phyloP scores from a whole-genome alignment of 352 stramenopile genomes.

The Phytophthora meadii region DNA sequence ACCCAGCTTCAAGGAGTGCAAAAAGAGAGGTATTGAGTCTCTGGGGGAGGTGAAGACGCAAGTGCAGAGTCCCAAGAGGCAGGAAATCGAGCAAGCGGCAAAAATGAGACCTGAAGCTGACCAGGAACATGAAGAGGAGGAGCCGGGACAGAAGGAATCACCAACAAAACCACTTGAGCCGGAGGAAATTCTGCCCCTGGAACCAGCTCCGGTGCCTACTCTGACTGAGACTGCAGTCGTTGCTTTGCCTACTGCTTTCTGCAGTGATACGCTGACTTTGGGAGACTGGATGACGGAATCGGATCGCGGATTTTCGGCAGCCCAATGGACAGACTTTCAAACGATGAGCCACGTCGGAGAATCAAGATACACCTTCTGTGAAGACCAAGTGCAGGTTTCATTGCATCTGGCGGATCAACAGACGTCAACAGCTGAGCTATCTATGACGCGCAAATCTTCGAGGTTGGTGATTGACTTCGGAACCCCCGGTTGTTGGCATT shows the following conservation, averaged over 20 bases:
- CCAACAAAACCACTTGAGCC: slow-evolving; percentile 6
- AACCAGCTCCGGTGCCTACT: slow-evolving; percentile 11
- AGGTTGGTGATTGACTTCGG: slow-evolving; percentile 61
- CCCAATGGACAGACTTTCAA: slow-evolving; percentile 18
- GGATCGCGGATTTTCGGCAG: slow-evolving; percentile 1
- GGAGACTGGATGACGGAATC: slow-evolving; percentile 24
- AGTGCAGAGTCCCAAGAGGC: slow-evolving; percentile 13
- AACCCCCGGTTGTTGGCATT: slow-evolving; percentile 52
- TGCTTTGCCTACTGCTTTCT: slow-evolving; percentile 14
- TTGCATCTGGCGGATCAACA: slow-evolving; percentile 24
- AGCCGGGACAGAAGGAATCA: background rate
- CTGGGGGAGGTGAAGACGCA: slow-evolving; percentile 17
- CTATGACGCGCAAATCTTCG: slow-evolving; percentile 31
- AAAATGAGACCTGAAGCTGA: too few species aligned
- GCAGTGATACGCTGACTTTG: slow-evolving; percentile 13
- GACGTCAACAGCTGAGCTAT: slow-evolving; percentile 16
- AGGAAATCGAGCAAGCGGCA: slow-evolving; percentile 2
- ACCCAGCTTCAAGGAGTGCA: slow-evolving; percentile 32
- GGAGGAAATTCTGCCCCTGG: slow-evolving; percentile 13
- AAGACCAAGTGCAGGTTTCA: slow-evolving; percentile 27
- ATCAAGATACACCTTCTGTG: slow-evolving; percentile 17
- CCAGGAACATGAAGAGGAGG: background rate
- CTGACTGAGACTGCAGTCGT: background rate
- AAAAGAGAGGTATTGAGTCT: slow-evolving; percentile 26
- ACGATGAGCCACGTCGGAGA: slow-evolving; percentile 12